Evolutionary conservation across 331 rosid species (phyloP).

Genomic region (Cydonia oblonga): DNA sequence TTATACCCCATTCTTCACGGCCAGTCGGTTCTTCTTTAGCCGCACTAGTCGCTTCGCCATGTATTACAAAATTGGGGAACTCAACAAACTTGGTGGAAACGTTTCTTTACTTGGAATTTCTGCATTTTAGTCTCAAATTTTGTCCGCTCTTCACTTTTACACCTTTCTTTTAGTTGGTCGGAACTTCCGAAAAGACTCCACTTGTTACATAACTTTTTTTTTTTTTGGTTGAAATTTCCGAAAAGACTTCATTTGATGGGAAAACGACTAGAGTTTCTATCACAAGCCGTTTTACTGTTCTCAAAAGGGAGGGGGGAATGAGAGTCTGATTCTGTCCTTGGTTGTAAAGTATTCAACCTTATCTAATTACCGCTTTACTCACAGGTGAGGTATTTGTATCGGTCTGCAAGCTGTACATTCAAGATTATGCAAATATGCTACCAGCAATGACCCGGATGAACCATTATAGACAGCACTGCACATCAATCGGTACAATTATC

Average conservation of each 20-base stretch:
- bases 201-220: too few relatives aligned
- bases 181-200: background rate
- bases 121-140: background rate
- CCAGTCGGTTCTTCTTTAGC: background rate
- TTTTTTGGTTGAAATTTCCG: background rate
- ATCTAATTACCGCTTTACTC: background rate
- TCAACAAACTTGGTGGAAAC: background rate
- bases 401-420: conserved; percentile 4
- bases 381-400: background rate
- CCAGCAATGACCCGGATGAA: background rate
- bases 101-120: background rate
- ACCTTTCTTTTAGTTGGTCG: background rate
- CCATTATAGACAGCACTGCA: background rate
- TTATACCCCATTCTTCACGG: background rate
- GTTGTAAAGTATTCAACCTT: background rate
- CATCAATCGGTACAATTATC: background rate
- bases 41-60: background rate
- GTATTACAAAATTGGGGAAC: background rate
- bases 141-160: background rate
- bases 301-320: too few relatives aligned
- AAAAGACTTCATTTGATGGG: too few relatives aligned
- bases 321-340: too few relatives aligned
- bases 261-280: too few relatives aligned
- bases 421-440: conserved; percentile 5
- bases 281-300: too few relatives aligned